phyloP scores from a whole-genome alignment of 805 yeast species.

The Maudiozyma saulgeensis region DNA sequence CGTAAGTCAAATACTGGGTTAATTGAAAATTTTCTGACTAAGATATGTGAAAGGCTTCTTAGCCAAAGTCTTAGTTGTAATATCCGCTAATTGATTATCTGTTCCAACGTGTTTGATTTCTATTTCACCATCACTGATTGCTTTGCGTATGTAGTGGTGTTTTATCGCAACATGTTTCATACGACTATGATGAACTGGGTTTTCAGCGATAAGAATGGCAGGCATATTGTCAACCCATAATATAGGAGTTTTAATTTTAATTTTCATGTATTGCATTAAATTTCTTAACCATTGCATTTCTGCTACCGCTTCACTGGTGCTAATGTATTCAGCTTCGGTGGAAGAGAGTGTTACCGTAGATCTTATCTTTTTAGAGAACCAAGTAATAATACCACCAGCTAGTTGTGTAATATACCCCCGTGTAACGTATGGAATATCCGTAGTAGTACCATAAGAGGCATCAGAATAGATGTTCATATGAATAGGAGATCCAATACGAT shows the following conservation, averaged over 20 bases:
- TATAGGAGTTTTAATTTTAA: neutral
- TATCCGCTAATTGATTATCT: slow-evolving; percentile 3
- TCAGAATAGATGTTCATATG: neutral
- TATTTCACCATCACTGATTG: neutral
- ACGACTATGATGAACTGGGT: slow-evolving; percentile 4
- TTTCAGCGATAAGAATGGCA: slow-evolving; percentile 1
- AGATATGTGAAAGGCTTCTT: neutral
- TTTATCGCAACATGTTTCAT: slow-evolving; percentile 7
- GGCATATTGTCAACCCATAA: slow-evolving; percentile 6
- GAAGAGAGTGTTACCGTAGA: slow-evolving; percentile 6
- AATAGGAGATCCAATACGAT: neutral
- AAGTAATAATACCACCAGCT: slow-evolving; percentile 7
- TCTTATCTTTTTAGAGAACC: slow-evolving; percentile 10
- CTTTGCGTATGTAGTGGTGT: slow-evolving; percentile 5
- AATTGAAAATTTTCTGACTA: neutral
- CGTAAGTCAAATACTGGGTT: neutral
- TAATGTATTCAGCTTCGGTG: slow-evolving; percentile 8
- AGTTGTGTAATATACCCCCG: slow-evolving; percentile 6
- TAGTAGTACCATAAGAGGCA: slow-evolving; percentile 6
- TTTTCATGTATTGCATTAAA: slow-evolving; percentile 2
- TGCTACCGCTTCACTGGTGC: slow-evolving; percentile 5
- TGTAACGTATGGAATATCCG: slow-evolving; percentile 7
- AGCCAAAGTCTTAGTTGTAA: neutral
- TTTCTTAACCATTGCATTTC: slow-evolving; percentile 5
- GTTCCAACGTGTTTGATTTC: slow-evolving; percentile 1